Evolutionary conservation across 495 filamentous ascomycete species (phyloP).

Genomic region (Neurospora sp.): DNA sequence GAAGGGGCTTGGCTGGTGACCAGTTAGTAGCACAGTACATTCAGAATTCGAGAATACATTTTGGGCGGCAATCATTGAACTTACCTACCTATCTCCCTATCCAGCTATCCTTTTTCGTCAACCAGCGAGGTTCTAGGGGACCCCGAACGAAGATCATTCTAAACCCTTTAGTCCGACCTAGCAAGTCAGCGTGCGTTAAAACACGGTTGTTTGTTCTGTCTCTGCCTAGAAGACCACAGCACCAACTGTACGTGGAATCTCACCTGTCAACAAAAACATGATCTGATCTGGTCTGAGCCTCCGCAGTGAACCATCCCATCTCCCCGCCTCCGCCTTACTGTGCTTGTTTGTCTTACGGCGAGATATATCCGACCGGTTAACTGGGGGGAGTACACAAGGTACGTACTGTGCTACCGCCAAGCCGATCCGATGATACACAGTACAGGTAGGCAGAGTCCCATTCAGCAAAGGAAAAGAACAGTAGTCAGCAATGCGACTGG

Average conservation of each 20-base stretch:
- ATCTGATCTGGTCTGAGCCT: not conserved
- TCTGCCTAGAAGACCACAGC: too few species aligned
- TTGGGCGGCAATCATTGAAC: not conserved
- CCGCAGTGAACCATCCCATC: not conserved
- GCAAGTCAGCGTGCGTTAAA: not conserved
- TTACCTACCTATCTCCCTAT: not conserved
- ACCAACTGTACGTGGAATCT: not conserved
- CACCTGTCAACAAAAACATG: not conserved
- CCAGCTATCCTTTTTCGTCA: not conserved
- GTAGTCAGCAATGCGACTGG: not conserved
- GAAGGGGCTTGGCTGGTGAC: not conserved
- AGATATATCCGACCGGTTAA: not conserved
- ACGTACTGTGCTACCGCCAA: not conserved
- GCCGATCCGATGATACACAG: not conserved
- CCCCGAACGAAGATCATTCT: not conserved
- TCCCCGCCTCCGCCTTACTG: not conserved
- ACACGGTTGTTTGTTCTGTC: too few species aligned
- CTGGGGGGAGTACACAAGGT: not conserved
- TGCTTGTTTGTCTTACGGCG: not conserved
- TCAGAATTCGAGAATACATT: not conserved
- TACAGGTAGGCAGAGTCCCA: not conserved
- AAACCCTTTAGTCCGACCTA: not conserved
- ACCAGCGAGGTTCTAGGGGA: not conserved
- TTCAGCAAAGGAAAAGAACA: not conserved
- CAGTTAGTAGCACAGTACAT: not conserved